These are phyloP conservation scores for Phanerochaete carnosa DNA, from an alignment of 768 basidiomycete genomes.

Conservation along the genomic window DNA sequence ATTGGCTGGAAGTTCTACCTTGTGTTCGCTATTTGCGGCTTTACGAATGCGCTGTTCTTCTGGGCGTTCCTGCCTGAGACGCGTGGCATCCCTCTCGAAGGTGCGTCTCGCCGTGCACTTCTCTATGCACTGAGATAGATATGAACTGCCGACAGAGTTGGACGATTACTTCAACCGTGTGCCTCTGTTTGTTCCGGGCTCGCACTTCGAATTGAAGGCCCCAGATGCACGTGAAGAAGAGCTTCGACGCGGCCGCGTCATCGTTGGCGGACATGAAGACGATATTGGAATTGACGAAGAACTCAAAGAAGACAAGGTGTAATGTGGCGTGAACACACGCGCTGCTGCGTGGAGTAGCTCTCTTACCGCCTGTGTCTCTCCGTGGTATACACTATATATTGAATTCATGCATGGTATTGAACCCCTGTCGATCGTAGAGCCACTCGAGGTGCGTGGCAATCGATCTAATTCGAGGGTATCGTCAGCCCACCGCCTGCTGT, in stretches of 20 bases:
- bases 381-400: too few species aligned
- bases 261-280: conserved; percentile 12
- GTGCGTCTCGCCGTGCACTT: neutral
- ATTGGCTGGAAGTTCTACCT: conserved; percentile 23
- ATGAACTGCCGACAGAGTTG: conserved; percentile 13
- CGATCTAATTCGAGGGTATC: too few species aligned
- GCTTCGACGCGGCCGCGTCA: conserved; percentile 16
- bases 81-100: conserved; percentile 22
- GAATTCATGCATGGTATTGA: too few species aligned
- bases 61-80: conserved; percentile 26
- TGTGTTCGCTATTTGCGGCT: conserved; percentile 23
- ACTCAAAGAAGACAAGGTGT: conserved; percentile 12
- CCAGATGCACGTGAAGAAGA: conserved; percentile 19
- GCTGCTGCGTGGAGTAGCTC: too few species aligned
- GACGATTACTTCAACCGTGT: conserved; percentile 22
- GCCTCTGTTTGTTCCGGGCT: conserved; percentile 21
- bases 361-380: too few species aligned
- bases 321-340: neutral
- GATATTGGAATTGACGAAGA: conserved; percentile 8
- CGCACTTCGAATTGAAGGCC: conserved; percentile 12
- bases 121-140: neutral
- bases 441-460: too few species aligned
- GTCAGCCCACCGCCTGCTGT: too few species aligned
- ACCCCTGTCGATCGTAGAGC: too few species aligned
- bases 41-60: conserved; percentile 23